Evolutionary conservation across 176 grass and related monocot genomes (phyloP).

Genomic region (Zizania latifolia): DNA sequence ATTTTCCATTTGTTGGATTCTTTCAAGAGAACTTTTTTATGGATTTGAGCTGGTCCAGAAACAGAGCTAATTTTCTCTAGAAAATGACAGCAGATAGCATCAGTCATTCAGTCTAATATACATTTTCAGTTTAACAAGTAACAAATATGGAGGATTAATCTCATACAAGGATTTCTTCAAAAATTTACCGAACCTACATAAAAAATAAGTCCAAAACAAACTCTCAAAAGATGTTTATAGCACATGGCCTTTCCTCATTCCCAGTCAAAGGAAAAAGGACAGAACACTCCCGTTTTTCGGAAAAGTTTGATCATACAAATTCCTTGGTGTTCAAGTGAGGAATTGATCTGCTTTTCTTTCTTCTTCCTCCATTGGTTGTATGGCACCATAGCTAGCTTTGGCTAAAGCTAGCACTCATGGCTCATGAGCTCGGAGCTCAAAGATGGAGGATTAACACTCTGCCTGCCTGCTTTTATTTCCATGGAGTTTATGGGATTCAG

Average conservation of each 20-base stretch:
- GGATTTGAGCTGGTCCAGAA: neutral
- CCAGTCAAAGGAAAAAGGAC: neutral
- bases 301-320: neutral
- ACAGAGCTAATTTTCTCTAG: neutral
- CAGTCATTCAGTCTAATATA: neutral
- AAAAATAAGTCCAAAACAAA: neutral
- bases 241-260: neutral
- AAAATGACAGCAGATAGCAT: no score
- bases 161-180: neutral
- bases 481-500: slow-evolving; percentile 2
- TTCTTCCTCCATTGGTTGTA: neutral
- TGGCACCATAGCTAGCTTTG: slow-evolving; percentile 23
- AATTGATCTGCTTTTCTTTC: neutral
- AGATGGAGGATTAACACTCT: slow-evolving; percentile 6
- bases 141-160: neutral
- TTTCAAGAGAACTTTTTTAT: neutral
- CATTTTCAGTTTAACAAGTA: neutral
- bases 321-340: slow-evolving; percentile 40
- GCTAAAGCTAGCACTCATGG: slow-evolving; percentile 35
- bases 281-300: neutral
- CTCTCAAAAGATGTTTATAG: neutral
- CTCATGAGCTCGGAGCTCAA: slow-evolving; percentile 50
- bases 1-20: neutral
- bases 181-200: neutral
- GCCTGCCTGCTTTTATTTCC: neutral